These are phyloP conservation scores for Ottelia alismoides DNA, from an alignment of 106 monocot genomes.

Conservation along the genomic window DNA sequence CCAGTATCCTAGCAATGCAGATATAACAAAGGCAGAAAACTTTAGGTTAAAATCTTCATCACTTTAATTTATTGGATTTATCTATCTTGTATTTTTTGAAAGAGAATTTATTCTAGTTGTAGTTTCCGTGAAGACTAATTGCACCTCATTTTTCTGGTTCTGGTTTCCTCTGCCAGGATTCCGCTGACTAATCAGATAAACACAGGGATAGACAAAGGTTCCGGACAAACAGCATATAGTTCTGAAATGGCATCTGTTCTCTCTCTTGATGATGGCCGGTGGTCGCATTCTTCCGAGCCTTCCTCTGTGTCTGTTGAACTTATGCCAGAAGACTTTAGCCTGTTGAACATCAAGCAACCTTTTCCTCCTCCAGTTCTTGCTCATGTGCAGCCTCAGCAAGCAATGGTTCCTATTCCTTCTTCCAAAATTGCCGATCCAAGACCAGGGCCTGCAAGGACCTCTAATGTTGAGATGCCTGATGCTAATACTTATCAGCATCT, in stretches of 20 bases:
- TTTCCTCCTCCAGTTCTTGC: conserved; percentile 88
- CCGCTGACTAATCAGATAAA: too few species aligned
- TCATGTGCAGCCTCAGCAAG: conserved; percentile 31
- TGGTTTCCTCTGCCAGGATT: too few species aligned
- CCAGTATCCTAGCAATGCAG: conserved; percentile 73
- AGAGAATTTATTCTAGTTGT: not conserved
- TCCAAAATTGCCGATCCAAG: conserved; percentile 95
- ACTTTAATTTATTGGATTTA: not conserved
- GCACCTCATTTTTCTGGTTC: too few species aligned
- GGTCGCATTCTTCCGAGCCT: conserved; percentile 33
- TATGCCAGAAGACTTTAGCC: conserved; percentile 27
- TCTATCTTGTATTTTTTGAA: not conserved
- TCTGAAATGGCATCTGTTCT: conserved; percentile 76
- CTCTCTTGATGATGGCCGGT: conserved; percentile 89
- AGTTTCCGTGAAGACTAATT: too few species aligned
- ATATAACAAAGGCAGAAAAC: conserved; percentile 26
- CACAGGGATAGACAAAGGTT: conserved; percentile 16
- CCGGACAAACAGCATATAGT: conserved; percentile 4
- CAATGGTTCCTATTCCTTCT: conserved; percentile 43
- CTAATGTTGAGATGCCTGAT: conserved; percentile 16
- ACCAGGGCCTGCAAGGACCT: conserved; percentile 55
- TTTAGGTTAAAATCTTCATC: conserved; percentile 30
- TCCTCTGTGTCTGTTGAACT: conserved; percentile 16
- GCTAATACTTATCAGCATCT: conserved; percentile 61
- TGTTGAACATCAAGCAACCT: conserved; percentile 71